phyloP scores from a whole-genome alignment of 805 yeast species.

The Candida takata region DNA sequence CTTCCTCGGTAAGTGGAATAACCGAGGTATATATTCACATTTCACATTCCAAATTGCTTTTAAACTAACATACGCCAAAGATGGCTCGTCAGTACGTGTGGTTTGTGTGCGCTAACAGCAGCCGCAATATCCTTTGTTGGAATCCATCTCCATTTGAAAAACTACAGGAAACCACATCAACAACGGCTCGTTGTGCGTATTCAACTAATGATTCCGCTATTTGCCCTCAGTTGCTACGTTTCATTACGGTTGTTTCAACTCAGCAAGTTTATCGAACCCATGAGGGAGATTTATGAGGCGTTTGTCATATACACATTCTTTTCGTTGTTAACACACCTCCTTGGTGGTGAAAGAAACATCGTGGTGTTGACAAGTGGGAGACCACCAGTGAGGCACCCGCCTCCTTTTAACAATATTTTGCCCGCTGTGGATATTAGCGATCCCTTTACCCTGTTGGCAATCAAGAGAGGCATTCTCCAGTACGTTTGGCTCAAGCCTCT shows the following conservation, averaged over 20 bases:
- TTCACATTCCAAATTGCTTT: too few species aligned
- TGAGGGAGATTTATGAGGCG: constrained; percentile 90
- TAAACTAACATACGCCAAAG: too few species aligned
- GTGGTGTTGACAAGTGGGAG: constrained; percentile 66
- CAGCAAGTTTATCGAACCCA: constrained; percentile 55
- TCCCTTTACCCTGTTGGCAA: constrained; percentile 65
- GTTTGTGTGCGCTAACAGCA: constrained; percentile 8
- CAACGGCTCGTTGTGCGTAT: constrained; percentile 83
- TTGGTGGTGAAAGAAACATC: constrained; percentile 90
- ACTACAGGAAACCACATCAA: constrained; percentile 83
- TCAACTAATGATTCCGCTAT: constrained; percentile 73
- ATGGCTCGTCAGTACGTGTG: constrained; percentile 10
- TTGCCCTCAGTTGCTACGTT: constrained; percentile 62
- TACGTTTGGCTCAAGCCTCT: constrained; percentile 93
- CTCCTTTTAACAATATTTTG: constrained; percentile 44
- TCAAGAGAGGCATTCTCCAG: constrained; percentile 84
- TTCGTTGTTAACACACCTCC: constrained; percentile 67
- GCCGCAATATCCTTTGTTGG: constrained; percentile 9
- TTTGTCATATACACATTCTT: constrained; percentile 93
- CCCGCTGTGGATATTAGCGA: constrained; percentile 75
- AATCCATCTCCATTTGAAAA: constrained; percentile 40
- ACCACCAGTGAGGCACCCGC: constrained; percentile 57
- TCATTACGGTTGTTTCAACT: constrained; percentile 41
- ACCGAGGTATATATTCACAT: too few species aligned
- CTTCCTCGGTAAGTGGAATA: constrained; percentile 5